Base-by-base conservation (phyloP, 257 asterid genomes). In the Gentiana dahurica region DNA sequence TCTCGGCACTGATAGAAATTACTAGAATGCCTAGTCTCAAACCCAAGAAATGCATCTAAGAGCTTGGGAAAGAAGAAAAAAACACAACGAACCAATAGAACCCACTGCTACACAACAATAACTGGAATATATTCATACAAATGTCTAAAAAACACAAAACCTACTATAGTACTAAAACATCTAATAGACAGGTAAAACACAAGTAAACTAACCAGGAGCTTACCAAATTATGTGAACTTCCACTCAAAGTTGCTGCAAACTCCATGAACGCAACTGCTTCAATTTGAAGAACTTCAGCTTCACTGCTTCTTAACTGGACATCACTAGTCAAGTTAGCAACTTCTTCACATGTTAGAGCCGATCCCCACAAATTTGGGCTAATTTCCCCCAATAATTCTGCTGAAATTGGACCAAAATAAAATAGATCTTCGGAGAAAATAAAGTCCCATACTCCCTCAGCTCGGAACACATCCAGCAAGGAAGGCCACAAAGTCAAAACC, bases 371-470 rank as follows among this genome's bases (percentile, higher is more conserved):
- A 70, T 51, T 53, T 50, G 53, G 43, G 46, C 45, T 61, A 54
- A 71, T 70, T 37, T 63, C 77, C 49, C 69, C 83, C 55, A 69
- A 65, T 59, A 67, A 69, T 10, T 81, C 94, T 54, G 73, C 71
- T 57, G 90, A 73, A 57, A 82, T 69, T 36, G 84, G 93, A 67
- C 79, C 82, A 74, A 81, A 91, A 80, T 87, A 91, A 72, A 87
- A 88, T 65, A 92, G 80, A 59, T 67, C 88, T 88, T 91, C 98
- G 53, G 98, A 92, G 88, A 92, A 87, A 73, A 92, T 81, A 55
- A 91, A 87, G 79, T 87, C 97, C 96, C 97, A 92, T 62, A 84
- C 90, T 58, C 95, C 89, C 79, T 92, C 98, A 55, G 76, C 77
- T 51, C 95, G 97, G 78, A 92, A 85, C 70, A 92, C 85, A 59